phyloP scores from a whole-genome alignment of 2,329 filamentous ascomycete genomes.

The Colletotrichum sp. region DNA sequence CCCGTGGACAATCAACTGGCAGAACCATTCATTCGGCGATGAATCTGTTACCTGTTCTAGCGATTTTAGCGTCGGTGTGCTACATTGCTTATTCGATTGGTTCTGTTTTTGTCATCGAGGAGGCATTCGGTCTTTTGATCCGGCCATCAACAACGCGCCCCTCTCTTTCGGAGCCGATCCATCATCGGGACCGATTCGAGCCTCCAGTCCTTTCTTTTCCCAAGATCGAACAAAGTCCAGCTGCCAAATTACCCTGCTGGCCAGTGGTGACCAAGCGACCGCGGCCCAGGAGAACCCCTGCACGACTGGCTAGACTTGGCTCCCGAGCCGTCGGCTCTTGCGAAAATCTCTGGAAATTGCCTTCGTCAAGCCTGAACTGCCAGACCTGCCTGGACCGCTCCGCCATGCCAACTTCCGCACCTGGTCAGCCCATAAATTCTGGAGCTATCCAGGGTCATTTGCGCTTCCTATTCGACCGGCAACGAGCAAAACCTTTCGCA shows the following conservation, averaged over 20 bases:
- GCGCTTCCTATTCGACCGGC: background rate
- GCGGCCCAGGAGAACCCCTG: constrained; percentile 2
- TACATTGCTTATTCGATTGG: background rate
- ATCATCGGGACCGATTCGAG: background rate
- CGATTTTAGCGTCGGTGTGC: background rate
- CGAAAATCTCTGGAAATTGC: constrained; percentile 10
- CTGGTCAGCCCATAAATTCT: constrained; percentile 10
- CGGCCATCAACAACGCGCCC: background rate
- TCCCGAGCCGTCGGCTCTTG: constrained; percentile 7
- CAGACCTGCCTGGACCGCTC: background rate
- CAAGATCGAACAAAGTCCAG: background rate
- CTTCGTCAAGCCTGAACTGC: background rate
- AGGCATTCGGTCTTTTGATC: background rate
- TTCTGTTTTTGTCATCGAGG: background rate
- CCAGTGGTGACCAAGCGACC: background rate
- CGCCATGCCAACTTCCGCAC: background rate
- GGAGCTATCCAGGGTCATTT: background rate
- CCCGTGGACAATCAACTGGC: background rate
- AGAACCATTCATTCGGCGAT: background rate
- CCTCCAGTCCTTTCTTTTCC: background rate
- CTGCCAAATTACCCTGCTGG: background rate
- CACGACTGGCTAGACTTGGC: background rate
- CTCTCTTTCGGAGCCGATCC: background rate
- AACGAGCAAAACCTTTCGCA: background rate
- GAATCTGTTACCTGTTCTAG: background rate